Evolutionary conservation across 345 rosid species (phyloP).

Genomic region (Schrenkiella parvula): DNA sequence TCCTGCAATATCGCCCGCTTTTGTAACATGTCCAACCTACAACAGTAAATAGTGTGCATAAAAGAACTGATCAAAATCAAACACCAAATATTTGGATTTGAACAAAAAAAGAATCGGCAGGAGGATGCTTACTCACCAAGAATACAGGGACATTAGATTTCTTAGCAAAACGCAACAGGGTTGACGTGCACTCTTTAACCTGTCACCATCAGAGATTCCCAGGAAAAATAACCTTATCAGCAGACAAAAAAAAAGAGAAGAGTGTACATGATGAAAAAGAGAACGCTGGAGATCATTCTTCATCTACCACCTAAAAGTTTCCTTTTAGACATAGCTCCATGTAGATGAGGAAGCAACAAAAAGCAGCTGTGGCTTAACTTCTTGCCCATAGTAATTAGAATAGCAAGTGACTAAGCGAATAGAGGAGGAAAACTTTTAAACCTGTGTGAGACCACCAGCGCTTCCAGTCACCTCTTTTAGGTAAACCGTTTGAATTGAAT

Average conservation of each 20-base stretch:
- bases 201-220: conserved; percentile 29
- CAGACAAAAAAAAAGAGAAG: not conserved
- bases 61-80: not conserved
- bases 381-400: not conserved
- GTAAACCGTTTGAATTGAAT: conserved; percentile 92
- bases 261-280: not conserved
- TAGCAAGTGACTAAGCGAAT: not conserved
- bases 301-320: not conserved
- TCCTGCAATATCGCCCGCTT: conserved; percentile 94
- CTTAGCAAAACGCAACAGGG: conserved; percentile 86
- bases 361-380: not conserved
- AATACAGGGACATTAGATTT: conserved; percentile 75
- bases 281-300: not conserved
- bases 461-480: conserved; percentile 74
- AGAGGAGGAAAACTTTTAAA: conserved; percentile 25
- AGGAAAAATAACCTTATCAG: not conserved
- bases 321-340: not conserved
- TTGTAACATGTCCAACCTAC: conserved; percentile 90
- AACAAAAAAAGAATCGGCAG: not conserved
- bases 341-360: conserved; percentile 6
- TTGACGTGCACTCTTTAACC: conserved; percentile 92
- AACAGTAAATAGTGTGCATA: conserved; percentile 19
- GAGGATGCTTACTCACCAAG: conserved; percentile 55
- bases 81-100: not conserved
- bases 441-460: conserved; percentile 91